Base-by-base conservation (phyloP, 345 rosid species). In the Eucalyptus tenuipes region DNA sequence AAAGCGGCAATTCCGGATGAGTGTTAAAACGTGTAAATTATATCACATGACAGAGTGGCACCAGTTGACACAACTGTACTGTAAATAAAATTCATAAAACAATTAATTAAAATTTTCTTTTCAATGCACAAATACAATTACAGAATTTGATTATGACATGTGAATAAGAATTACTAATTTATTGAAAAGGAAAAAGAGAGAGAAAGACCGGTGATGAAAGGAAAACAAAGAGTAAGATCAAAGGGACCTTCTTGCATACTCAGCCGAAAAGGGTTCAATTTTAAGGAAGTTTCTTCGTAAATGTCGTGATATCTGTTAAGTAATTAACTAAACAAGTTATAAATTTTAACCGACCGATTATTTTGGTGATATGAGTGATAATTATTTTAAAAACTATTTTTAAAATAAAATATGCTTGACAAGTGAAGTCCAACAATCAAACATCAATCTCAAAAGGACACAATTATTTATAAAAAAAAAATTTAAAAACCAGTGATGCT, bases 401-500 rank as follows among this genome's bases (percentile, higher is more conserved):
- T 17, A 22, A 37, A 75, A 75, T 75, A 18, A 75, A 0, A 75
- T 20, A 75, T 75, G 29, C 27, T 40, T 37, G 20, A 5, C 8
- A 20, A 40, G 27, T 20, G 82, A 75, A 37, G 13, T 75, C 8
- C 47, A 75, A 75, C 24, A 40, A 40, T 13, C 27, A 20, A 10
- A 0, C 27, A 0, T 37, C 0, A 29, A 42, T 40, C 25, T 71
- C 29, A 1, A 75, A 5, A 75, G 47, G 20, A 75, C 7, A 12
- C 6, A 10, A 40, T 75, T 6, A 18, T 75, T 40, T 75, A 75
- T 75, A 1, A 10, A 9, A 75, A 71, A n/a, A 20, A 37, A n/a
- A 17, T 17, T 37, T 27, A 75, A 75, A 75, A 75, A 3, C 47
- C 47, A 3, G 9, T 24, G 13, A 75, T 37, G 47, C 82, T 20